phyloP scores from a whole-genome alignment of 371 early-diverging fungal species.

The Blastocladiella emersonii region DNA sequence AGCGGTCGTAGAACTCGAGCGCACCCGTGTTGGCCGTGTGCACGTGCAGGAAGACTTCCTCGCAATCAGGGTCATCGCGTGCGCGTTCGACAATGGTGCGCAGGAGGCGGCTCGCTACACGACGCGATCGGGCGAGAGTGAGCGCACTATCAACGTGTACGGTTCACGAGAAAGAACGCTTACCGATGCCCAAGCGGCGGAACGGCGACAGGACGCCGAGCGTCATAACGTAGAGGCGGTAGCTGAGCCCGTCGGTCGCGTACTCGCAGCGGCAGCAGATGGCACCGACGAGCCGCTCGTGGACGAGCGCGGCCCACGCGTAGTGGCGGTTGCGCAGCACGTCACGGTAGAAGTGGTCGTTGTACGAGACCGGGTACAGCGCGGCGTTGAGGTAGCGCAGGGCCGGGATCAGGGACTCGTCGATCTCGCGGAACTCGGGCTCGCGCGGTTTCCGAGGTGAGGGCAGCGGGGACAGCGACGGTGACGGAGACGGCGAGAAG shows the following conservation, averaged over 20 bases:
- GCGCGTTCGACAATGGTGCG: too few relatives aligned
- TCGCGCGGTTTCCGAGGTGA: too few relatives aligned
- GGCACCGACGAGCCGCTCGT: constrained; percentile 58
- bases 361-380: constrained; percentile 78
- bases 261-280: constrained; percentile 67
- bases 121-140: too few relatives aligned
- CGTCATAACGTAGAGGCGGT: constrained; percentile 79
- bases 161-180: background rate
- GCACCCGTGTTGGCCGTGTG: constrained; percentile 76
- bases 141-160: constrained; percentile 25
- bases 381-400: constrained; percentile 60
- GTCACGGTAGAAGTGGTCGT: constrained; percentile 61
- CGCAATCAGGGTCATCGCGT: constrained; percentile 30
- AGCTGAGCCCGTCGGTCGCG: background rate
- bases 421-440: background rate
- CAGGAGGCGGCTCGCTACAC: too few relatives aligned
- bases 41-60: constrained; percentile 71
- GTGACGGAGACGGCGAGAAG: too few relatives aligned
- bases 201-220: constrained; percentile 82
- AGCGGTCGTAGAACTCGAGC: constrained; percentile 69
- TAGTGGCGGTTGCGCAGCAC: constrained; percentile 54
- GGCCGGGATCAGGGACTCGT: constrained; percentile 6
- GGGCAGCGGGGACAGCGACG: too few relatives aligned
- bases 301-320: constrained; percentile 28
- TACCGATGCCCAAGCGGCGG: constrained; percentile 69